A percentile compares a stretch with the other conserved stretches of the same genome.
Conservation (phyloP, 495 filamentous ascomycete species). For the Parmelia sp. region DNA sequence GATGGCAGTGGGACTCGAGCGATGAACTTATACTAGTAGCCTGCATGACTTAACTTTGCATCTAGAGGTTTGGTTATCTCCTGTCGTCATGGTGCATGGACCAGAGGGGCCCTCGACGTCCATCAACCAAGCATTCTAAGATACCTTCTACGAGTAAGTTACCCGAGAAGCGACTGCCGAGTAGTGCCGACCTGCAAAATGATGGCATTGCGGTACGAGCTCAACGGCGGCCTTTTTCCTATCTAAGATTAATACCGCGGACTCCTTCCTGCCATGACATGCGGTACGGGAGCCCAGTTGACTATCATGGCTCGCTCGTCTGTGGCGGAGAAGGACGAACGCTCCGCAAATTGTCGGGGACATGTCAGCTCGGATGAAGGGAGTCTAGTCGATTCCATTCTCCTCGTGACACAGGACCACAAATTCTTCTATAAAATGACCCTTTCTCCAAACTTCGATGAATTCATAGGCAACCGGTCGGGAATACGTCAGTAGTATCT, state of each 20-base stretch:
- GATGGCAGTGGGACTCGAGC: not conserved
- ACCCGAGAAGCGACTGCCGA: not conserved
- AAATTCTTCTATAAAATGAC: not conserved
- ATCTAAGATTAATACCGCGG: not conserved
- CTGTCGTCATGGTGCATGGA: not conserved
- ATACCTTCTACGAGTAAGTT: too few species aligned
- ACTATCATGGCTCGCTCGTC: not conserved
- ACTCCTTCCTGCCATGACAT: not conserved
- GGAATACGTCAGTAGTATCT: not conserved
- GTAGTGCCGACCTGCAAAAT: conserved; percentile 4
- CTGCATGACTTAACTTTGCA: too few species aligned
- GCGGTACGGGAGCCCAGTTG: not conserved
- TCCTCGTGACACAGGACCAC: not conserved
- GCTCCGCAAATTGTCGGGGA: not conserved
- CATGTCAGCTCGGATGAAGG: conserved; percentile 13
- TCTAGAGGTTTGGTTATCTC: too few species aligned
- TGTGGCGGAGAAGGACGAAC: not conserved
- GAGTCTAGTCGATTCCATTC: conserved; percentile 7
- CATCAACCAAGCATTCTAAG: too few species aligned
- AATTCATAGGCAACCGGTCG: not conserved
- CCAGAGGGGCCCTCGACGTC: not conserved
- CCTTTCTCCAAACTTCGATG: not conserved
- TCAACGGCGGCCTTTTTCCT: not conserved
- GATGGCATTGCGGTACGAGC: not conserved
- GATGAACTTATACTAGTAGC: not conserved